Evolutionary conservation across 495 filamentous ascomycete species (phyloP).

Genomic region (Penicillium argentinense): DNA sequence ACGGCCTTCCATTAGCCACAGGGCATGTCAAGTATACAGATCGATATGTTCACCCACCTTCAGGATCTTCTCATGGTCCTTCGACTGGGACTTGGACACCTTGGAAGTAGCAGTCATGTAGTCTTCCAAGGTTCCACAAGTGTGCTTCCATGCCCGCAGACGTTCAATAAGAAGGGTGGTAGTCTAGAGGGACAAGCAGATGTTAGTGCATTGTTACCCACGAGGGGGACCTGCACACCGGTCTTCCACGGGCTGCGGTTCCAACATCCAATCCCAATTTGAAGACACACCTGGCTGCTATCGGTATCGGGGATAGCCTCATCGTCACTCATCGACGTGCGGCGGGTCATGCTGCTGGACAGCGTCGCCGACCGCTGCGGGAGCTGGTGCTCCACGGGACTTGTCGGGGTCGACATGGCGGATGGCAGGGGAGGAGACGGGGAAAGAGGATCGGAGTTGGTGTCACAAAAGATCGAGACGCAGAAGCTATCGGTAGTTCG

Average conservation of each 20-base stretch:
- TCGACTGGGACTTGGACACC: conserved; percentile 76
- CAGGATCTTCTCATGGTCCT: conserved; percentile 92
- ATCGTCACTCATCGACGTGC: conserved; percentile 48
- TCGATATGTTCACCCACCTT: conserved; percentile 60
- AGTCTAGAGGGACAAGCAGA: conserved; percentile 47
- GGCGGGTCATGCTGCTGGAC: conserved; percentile 43
- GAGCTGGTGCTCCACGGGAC: conserved; percentile 43
- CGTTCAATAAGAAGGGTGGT: conserved; percentile 79
- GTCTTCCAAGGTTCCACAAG: conserved; percentile 83
- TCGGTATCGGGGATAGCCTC: conserved; percentile 76
- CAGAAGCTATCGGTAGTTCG: background rate
- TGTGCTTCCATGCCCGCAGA: conserved; percentile 93
- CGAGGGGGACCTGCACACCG: background rate
- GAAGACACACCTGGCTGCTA: conserved; percentile 70
- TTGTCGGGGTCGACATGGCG: conserved; percentile 35
- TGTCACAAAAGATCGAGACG: background rate
- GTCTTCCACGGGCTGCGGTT: too few relatives aligned
- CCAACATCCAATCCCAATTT: too few relatives aligned
- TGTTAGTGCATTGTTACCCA: conserved; percentile 11
- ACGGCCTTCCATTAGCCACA: background rate
- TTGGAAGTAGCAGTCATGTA: conserved; percentile 84
- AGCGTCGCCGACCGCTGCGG: conserved; percentile 58
- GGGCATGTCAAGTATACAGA: too few relatives aligned
- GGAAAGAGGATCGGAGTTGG: background rate
- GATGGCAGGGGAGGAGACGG: conserved; percentile 1